phyloP scores from a whole-genome alignment of 1,139 yeast genomes.

The Suhomyces ambrosiae region DNA sequence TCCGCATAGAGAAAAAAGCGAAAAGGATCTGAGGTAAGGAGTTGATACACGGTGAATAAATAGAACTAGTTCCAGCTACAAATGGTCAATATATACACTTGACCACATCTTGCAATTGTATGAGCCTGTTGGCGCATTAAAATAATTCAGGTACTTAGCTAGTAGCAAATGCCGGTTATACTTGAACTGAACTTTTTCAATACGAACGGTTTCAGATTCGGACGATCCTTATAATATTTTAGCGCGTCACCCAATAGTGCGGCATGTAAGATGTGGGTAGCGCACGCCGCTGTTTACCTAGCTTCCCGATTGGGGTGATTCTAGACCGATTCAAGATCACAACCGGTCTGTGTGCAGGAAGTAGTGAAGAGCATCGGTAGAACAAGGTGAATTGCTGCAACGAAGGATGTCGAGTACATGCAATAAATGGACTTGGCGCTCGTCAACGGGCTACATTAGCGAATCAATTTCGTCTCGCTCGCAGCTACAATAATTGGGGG shows the following conservation, averaged over 20 bases:
- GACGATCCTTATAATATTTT: conserved; percentile 1
- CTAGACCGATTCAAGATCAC: conserved; percentile 7
- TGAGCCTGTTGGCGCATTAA: background rate
- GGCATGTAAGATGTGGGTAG: background rate
- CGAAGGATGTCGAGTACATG: background rate
- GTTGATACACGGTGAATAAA: no score
- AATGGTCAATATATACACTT: no score
- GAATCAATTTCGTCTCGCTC: no score
- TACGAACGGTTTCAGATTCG: background rate
- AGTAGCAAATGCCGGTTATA: background rate
- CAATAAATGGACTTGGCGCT: background rate
- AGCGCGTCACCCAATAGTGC: conserved; percentile 1
- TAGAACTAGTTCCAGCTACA: no score
- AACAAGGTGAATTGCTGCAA: background rate
- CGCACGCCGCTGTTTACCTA: background rate
- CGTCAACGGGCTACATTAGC: no score
- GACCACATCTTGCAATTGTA: no score
- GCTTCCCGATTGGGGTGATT: background rate
- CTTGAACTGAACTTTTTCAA: background rate
- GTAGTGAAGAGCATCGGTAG: background rate
- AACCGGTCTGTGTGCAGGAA: conserved; percentile 1
- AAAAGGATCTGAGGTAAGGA: no score
- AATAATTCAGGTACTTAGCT: conserved; percentile 7
- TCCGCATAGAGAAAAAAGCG: no score
- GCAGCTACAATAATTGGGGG: no score